phyloP scores from a whole-genome alignment of 2,329 filamentous ascomycete species.

The Clarireedia hainanense region DNA sequence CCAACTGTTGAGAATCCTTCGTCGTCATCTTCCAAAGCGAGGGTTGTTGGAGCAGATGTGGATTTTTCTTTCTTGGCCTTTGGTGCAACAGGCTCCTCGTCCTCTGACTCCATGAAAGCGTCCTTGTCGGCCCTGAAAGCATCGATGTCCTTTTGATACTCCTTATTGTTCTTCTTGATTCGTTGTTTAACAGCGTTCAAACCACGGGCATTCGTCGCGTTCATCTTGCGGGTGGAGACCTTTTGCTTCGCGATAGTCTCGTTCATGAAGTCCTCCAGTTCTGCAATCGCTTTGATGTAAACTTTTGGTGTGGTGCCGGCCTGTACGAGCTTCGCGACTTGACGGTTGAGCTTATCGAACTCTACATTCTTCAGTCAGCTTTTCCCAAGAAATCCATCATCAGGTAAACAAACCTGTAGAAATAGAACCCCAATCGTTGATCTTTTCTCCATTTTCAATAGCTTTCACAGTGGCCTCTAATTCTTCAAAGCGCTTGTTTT shows the following conservation, averaged over 20 bases:
- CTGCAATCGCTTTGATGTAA: slow-evolving; percentile 87
- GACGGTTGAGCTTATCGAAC: slow-evolving; percentile 89
- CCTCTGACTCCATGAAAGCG: slow-evolving; percentile 77
- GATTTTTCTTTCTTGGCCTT: slow-evolving; percentile 46
- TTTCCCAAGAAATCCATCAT: slow-evolving; percentile 15
- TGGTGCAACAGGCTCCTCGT: slow-evolving; percentile 53
- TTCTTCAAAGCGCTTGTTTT: slow-evolving; percentile 94
- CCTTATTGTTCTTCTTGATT: slow-evolving; percentile 98
- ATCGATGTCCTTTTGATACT: slow-evolving; percentile 81
- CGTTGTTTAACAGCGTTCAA: slow-evolving; percentile 97
- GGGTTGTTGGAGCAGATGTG: slow-evolving; percentile 42
- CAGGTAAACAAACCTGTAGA: slow-evolving; percentile 59
- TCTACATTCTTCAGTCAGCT: slow-evolving; percentile 45
- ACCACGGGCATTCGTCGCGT: slow-evolving; percentile 86
- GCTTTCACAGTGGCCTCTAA: slow-evolving; percentile 80
- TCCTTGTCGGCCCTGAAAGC: slow-evolving; percentile 80
- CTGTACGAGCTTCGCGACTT: slow-evolving; percentile 70
- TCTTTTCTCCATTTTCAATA: slow-evolving; percentile 96
- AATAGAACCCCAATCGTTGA: slow-evolving; percentile 94
- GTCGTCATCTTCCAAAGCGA: slow-evolving; percentile 54
- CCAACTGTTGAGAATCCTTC: slow-evolving; percentile 86
- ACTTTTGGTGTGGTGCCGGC: slow-evolving; percentile 76
- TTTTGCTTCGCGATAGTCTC: slow-evolving; percentile 95
- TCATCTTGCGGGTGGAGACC: slow-evolving; percentile 97
- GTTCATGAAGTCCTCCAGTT: slow-evolving; percentile 89